Conservation (phyloP, 2,329 filamentous ascomycete genomes). For the Zasmidium angulare region DNA sequence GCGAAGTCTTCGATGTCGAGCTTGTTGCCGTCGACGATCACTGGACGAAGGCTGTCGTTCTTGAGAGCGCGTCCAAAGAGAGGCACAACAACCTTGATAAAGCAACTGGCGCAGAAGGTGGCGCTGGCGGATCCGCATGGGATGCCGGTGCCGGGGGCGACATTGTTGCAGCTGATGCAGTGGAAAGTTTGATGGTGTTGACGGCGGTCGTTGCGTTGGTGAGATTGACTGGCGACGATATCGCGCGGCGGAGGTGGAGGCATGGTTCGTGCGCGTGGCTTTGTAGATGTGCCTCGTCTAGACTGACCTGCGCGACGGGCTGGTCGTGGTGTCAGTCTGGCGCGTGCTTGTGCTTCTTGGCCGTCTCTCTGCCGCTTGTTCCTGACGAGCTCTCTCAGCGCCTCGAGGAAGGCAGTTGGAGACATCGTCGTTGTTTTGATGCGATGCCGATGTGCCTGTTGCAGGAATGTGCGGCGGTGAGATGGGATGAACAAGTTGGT, state of each 20-base stretch:
- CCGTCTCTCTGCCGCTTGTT: too few relatives aligned
- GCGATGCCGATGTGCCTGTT: too few relatives aligned
- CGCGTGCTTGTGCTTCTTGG: neutral
- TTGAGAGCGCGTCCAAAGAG: neutral
- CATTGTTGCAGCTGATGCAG: neutral
- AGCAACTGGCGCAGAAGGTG: neutral
- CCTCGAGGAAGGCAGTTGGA: too few relatives aligned
- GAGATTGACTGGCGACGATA: neutral
- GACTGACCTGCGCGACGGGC: neutral
- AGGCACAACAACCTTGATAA: neutral
- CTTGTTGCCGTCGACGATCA: neutral
- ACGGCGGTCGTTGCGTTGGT: neutral
- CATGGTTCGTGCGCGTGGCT: neutral
- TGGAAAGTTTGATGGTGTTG: neutral
- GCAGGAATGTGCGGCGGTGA: too few relatives aligned
- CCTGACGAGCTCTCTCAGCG: too few relatives aligned
- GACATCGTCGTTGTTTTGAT: too few relatives aligned
- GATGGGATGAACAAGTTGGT: too few relatives aligned
- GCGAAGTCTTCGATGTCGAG: neutral
- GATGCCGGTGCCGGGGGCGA: neutral
- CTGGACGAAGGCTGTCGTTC: neutral
- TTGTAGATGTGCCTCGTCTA: neutral
- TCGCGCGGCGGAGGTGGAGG: neutral
- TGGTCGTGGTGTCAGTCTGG: neutral
- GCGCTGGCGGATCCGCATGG: neutral